Evolutionary conservation across 441 rosid genomes (phyloP).

Genomic region (Populus tomentosa): DNA sequence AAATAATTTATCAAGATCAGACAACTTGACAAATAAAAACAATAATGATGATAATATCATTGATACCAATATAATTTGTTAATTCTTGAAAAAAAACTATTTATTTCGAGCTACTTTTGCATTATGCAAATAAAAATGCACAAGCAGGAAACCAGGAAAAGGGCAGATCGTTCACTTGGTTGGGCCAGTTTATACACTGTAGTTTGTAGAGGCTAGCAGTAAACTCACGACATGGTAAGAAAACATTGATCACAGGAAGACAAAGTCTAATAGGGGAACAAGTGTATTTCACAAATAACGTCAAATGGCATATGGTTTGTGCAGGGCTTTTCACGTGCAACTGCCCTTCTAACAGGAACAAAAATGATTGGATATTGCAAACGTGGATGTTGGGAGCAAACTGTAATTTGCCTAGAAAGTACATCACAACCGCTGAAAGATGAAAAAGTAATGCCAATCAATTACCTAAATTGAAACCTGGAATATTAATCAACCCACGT

Average conservation of each 20-base stretch:
- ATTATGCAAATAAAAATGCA: not conserved
- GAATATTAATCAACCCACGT: slow-evolving; percentile 63
- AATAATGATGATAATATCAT: not conserved
- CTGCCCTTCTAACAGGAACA: not conserved
- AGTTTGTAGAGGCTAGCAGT: not conserved
- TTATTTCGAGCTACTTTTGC: not conserved
- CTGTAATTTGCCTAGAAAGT: not conserved
- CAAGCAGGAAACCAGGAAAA: not conserved
- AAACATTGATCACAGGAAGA: not conserved
- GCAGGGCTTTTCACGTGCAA: not conserved
- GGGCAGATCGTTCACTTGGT: not conserved
- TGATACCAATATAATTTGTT: not conserved
- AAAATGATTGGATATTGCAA: not conserved
- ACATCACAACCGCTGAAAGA: not conserved
- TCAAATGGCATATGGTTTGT: not conserved
- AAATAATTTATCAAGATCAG: not conserved
- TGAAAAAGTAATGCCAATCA: not conserved
- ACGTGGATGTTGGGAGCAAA: not conserved
- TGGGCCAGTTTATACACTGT: not conserved
- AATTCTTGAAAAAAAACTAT: not conserved
- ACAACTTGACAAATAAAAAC: not conserved
- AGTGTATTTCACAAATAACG: not conserved
- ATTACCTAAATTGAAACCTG: slow-evolving; percentile 80
- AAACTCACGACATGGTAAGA: not conserved
- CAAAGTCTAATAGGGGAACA: not conserved